Conservation (phyloP, 1,284 basidiomycete genomes). For the Malassezia japonica region DNA sequence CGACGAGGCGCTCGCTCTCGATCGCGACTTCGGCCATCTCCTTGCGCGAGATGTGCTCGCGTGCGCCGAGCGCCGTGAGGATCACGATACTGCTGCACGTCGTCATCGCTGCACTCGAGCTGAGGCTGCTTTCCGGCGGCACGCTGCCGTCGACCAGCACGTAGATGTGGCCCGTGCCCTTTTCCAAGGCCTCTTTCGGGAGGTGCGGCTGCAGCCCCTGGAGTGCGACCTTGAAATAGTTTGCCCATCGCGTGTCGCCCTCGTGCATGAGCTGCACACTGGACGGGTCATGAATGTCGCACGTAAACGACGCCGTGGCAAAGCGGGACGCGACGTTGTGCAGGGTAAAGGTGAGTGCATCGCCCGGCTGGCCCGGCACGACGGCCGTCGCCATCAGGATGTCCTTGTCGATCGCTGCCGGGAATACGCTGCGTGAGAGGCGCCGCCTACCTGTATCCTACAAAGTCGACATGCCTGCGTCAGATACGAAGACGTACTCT, state of each 20-base stretch:
- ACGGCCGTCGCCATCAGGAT: slow-evolving; percentile 44
- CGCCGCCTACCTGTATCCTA: slow-evolving; percentile 25
- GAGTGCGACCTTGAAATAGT: slow-evolving; percentile 46
- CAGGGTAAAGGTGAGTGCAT: slow-evolving; percentile 18
- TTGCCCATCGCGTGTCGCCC: slow-evolving; percentile 41
- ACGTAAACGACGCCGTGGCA: slow-evolving; percentile 22
- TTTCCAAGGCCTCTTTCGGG: slow-evolving; percentile 7
- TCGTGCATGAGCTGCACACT: slow-evolving; percentile 26
- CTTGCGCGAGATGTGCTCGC: slow-evolving; percentile 25
- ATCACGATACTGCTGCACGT: slow-evolving; percentile 36
- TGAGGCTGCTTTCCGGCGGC: slow-evolving; percentile 38
- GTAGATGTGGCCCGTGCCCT: slow-evolving; percentile 19
- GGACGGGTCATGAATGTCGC: slow-evolving; percentile 19
- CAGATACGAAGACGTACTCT: slow-evolving; percentile 23
- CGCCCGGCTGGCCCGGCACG: neutral
- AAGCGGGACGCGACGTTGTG: slow-evolving; percentile 35
- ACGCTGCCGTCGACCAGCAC: slow-evolving; percentile 44
- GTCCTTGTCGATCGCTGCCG: slow-evolving; percentile 45
- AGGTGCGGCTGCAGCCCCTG: slow-evolving; percentile 42
- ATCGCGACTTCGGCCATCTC: slow-evolving; percentile 44
- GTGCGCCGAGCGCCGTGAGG: slow-evolving; percentile 37
- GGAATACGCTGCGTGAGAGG: slow-evolving; percentile 25
- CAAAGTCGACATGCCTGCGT: slow-evolving; percentile 36
- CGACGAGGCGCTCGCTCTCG: slow-evolving; percentile 39
- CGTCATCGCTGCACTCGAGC: slow-evolving; percentile 44